Percentiles rank a stretch among this genome's conserved stretches.
These are phyloP conservation scores for Nematodospora anomalae DNA, from an alignment of 1,139 yeast genomes.

Conservation along the genomic window DNA sequence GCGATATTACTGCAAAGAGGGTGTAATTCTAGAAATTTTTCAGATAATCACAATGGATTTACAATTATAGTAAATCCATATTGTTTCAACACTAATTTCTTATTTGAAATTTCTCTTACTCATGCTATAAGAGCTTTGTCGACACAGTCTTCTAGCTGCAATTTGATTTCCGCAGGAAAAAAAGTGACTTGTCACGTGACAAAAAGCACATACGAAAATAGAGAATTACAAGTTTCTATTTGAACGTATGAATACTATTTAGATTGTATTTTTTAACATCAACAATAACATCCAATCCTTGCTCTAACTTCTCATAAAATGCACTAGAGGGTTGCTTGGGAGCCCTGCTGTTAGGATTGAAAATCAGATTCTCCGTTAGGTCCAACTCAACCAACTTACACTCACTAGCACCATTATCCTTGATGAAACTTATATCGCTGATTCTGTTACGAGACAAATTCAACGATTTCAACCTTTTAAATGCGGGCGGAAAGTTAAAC, in stretches of 20 bases:
- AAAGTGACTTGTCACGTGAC: no score
- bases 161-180: no score
- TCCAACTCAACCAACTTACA: constrained; percentile 19
- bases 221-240: no score
- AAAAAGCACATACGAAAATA: no score
- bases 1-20: no score
- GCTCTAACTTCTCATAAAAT: constrained; percentile 28
- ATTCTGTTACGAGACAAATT: constrained; percentile 25
- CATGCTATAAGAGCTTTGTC: no score
- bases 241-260: constrained; percentile 27
- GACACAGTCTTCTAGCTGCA: no score
- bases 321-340: constrained; percentile 14
- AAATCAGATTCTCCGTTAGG: constrained; percentile 22
- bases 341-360: constrained; percentile 13
- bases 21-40: no score
- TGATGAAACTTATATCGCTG: constrained; percentile 8
- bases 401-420: constrained; percentile 3
- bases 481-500: constrained; percentile 14
- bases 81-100: no score
- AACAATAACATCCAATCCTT: constrained; percentile 23
- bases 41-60: no score
- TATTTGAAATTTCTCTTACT: no score
- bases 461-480: constrained; percentile 17
- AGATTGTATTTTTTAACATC: constrained; percentile 23
- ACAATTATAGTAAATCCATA: no score